phyloP scores from a whole-genome alignment of 352 stramenopile species.

The Globisporangium paddicum region DNA sequence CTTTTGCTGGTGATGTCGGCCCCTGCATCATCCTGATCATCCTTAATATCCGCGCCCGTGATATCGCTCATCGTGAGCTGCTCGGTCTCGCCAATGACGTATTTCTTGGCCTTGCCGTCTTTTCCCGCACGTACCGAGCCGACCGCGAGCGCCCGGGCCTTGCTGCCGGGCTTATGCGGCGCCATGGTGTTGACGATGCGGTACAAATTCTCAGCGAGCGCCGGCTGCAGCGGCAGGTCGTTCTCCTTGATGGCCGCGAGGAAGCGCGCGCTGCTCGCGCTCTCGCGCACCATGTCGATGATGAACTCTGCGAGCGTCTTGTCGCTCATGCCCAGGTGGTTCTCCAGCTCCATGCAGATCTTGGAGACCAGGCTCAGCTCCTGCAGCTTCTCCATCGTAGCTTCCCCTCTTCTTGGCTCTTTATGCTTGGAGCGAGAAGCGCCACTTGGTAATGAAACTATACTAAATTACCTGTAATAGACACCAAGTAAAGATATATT shows the following conservation, averaged over 20 bases:
- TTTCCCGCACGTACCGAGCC: slow-evolving; percentile 1
- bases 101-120: slow-evolving; percentile 14
- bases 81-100: slow-evolving; percentile 55
- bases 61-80: slow-evolving; percentile 71
- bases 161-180: slow-evolving; percentile 28
- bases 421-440: not conserved
- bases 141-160: not conserved
- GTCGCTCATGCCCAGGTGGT: slow-evolving; percentile 94
- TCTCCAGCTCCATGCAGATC: slow-evolving; percentile 85
- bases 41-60: slow-evolving; percentile 24
- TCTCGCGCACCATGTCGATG: slow-evolving; percentile 86
- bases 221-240: slow-evolving; percentile 52
- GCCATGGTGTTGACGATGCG: slow-evolving; percentile 82
- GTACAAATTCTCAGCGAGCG: slow-evolving; percentile 72
- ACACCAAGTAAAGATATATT: too few species aligned
- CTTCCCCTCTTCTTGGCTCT: slow-evolving; percentile 4
- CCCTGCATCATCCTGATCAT: slow-evolving; percentile 19
- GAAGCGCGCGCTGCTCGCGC: slow-evolving; percentile 55
- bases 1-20: not conserved
- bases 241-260: slow-evolving; percentile 53
- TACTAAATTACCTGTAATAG: too few species aligned
- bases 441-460: too few species aligned
- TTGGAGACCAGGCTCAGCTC: slow-evolving; percentile 87
- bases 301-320: slow-evolving; percentile 97
- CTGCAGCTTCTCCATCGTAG: slow-evolving; percentile 83